Evolutionary conservation across 257 asterid genomes (phyloP), one percentile per base, ranked within the genome.

Genomic region (Solanum sitiens): DNA sequence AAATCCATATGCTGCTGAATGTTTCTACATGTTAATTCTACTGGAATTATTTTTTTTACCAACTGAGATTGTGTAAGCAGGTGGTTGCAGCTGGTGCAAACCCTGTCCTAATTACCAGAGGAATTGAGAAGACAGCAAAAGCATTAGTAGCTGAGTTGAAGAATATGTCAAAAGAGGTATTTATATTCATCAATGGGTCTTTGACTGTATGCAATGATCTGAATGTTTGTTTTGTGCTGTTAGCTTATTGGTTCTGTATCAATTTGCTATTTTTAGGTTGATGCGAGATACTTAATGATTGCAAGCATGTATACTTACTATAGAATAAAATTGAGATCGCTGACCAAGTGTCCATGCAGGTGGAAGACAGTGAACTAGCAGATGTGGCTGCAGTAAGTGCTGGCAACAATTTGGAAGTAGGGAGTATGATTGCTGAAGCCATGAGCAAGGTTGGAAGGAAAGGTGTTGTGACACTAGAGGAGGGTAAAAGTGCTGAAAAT

Each of bases 81-180:
- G 99, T 97, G 84, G 98, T 97, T 15, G 99, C 99, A 65, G 99
- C 99, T 84, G 99, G 99, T 84, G 96, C 99, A 16, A 97, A 97
- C 86, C 99, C 99, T 53, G 98, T 97, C 85, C 93, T 94, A 75
- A 95, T 97, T 74, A 95, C 99, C 8, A 93, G 99, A 83, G 99
- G 99, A 87, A 97, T 97, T 87, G 99, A 95, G 88, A 97, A 95
- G 92, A 97, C 99, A 4, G 76, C 98, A 89, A 97, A 93, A 90
- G 99, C 99, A n/a, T 89, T 97, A 88, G 99, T 97, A n/a, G 84
- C 95, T 83, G 99, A 97, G 91, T 92, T 97, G 86, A 95, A 95
- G 89, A 89, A 89, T 13, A 92, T 97, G 89, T 97, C 99, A 1
- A 97, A 95, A 91, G 99, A 97, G 97, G 99, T 97, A 92, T 10